Percentiles rank a stretch among this genome's conserved stretches.
Conservation (phyloP, 2,329 filamentous ascomycete genomes). For the Epichloe sylvatica region DNA sequence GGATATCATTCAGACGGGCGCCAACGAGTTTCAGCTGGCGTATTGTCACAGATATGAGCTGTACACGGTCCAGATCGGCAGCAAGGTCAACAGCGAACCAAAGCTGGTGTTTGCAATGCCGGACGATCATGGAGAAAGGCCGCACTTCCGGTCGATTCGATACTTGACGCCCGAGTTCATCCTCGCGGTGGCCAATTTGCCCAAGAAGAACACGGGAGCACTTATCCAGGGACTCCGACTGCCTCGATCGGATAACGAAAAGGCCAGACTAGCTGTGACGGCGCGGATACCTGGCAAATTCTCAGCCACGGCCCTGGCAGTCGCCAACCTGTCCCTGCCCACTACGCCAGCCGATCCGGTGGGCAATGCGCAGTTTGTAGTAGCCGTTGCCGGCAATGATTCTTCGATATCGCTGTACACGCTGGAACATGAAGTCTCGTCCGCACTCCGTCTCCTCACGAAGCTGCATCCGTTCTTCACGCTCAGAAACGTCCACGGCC, state of each 20-base stretch:
- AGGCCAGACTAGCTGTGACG: conserved; percentile 36
- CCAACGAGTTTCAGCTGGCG: conserved; percentile 53
- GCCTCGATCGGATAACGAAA: conserved; percentile 23
- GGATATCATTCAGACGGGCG: conserved; percentile 49
- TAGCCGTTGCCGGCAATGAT: conserved; percentile 71
- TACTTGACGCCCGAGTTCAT: conserved; percentile 45
- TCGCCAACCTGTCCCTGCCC: conserved; percentile 51
- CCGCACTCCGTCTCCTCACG: conserved; percentile 33
- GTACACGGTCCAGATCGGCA: conserved; percentile 47
- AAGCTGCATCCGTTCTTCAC: conserved; percentile 39
- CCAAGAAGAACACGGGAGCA: conserved; percentile 39
- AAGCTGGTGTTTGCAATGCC: conserved; percentile 43
- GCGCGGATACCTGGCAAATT: conserved; percentile 51
- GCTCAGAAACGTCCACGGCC: conserved; percentile 38
- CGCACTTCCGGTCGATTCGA: conserved; percentile 43
- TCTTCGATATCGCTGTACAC: conserved; percentile 67
- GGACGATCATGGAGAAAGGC: conserved; percentile 30
- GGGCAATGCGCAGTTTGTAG: conserved; percentile 59
- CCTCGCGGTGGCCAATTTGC: conserved; percentile 43
- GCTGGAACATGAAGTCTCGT: conserved; percentile 48
- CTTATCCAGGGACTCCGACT: conserved; percentile 43
- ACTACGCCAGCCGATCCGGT: conserved; percentile 34
- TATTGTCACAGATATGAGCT: conserved; percentile 70
- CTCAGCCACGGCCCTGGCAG: conserved; percentile 64
- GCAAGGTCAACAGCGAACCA: conserved; percentile 33